Conservation (phyloP, 305 asterid genomes). For the Andrographis paniculata region DNA sequence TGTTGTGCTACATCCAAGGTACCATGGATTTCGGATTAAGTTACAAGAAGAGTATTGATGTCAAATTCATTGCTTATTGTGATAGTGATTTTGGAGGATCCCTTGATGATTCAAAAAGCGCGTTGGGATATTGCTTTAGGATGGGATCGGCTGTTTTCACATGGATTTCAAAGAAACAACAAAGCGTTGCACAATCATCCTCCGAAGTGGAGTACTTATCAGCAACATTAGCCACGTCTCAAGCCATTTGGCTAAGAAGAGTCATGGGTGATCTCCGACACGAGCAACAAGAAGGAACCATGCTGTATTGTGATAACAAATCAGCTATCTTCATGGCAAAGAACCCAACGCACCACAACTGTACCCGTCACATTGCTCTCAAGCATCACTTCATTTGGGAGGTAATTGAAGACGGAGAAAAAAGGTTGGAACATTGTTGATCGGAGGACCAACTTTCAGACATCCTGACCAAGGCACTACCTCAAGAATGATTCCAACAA, state of each 20-base stretch:
- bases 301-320: background rate
- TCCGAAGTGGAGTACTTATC: background rate
- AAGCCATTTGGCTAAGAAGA: background rate
- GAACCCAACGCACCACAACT: background rate
- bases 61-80: background rate
- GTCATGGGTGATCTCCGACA: background rate
- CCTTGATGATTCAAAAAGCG: slow-evolving; percentile 1
- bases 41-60: background rate
- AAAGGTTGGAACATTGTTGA: background rate
- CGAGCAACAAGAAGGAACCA: background rate
- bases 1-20: no score
- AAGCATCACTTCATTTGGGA: slow-evolving; percentile 2
- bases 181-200: slow-evolving; percentile 3
- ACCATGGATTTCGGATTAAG: background rate
- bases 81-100: background rate
- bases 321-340: background rate
- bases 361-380: background rate
- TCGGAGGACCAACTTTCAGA: background rate
- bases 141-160: background rate
- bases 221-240: background rate
- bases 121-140: background rate
- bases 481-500: background rate
- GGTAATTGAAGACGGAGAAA: background rate
- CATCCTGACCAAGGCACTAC: slow-evolving; percentile 2
- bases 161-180: background rate